Conservation (phyloP, 2,329 filamentous ascomycete genomes). For the Colletotrichum noveboracense region DNA sequence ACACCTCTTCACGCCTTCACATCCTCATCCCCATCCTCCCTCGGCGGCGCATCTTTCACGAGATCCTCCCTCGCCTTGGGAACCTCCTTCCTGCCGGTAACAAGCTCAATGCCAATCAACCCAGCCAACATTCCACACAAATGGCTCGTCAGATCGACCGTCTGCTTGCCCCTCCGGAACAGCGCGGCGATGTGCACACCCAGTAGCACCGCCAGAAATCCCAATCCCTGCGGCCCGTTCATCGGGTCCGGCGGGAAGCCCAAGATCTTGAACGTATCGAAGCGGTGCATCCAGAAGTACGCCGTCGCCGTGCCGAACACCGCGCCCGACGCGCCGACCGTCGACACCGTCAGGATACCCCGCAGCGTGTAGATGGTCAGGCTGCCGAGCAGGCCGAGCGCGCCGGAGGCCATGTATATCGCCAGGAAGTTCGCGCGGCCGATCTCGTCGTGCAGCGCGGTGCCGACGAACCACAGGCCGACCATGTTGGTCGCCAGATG, state of each 20-base stretch:
- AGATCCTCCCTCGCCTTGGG: not conserved
- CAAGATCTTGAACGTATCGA: conserved; percentile 62
- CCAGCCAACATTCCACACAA: conserved; percentile 57
- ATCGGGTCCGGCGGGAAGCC: conserved; percentile 60
- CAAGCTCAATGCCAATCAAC: conserved; percentile 41
- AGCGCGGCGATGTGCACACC: conserved; percentile 55
- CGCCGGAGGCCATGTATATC: conserved; percentile 67
- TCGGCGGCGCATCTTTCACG: conserved; percentile 3
- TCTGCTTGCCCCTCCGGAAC: conserved; percentile 45
- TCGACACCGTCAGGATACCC: conserved; percentile 51
- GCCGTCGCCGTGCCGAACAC: conserved; percentile 66
- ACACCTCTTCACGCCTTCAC: not conserved
- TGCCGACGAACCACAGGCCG: conserved; percentile 70
- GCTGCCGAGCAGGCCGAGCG: conserved; percentile 63
- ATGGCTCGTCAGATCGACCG: conserved; percentile 58
- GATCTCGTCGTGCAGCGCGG: conserved; percentile 71
- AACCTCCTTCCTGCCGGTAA: conserved; percentile 27
- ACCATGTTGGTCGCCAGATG: conserved; percentile 72
- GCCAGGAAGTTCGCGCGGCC: conserved; percentile 72
- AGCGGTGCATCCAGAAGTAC: conserved; percentile 64
- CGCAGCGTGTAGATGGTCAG: conserved; percentile 55
- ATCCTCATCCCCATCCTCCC: not conserved
- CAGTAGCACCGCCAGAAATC: conserved; percentile 55
- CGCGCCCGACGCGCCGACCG: conserved; percentile 71
- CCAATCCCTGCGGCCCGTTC: conserved; percentile 58